phyloP scores from a whole-genome alignment of 1,139 yeast species.

The Petasospora rhodanensis region DNA sequence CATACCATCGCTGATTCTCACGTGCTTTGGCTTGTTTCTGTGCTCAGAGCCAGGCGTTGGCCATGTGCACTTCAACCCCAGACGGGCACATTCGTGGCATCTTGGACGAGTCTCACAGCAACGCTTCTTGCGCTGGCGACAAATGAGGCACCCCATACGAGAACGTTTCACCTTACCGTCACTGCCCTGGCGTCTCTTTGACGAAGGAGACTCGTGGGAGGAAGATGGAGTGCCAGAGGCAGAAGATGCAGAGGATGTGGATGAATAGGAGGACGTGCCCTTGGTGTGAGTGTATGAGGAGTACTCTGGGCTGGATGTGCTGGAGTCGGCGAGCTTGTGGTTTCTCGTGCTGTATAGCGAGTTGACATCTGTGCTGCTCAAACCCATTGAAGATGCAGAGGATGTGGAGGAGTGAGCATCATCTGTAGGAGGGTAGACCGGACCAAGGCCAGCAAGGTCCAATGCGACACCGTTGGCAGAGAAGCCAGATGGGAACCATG shows the following conservation, averaged over 20 bases:
- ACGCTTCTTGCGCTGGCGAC: slow-evolving; percentile 67
- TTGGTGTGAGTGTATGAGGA: too few species aligned
- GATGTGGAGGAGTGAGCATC: slow-evolving; percentile 10
- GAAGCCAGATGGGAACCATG: slow-evolving; percentile 5
- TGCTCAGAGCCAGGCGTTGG: slow-evolving; percentile 48
- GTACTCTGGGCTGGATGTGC: too few species aligned
- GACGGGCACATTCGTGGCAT: slow-evolving; percentile 55
- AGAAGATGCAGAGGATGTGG: slow-evolving; percentile 3
- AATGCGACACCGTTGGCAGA: slow-evolving; percentile 1
- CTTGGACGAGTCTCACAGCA: slow-evolving; percentile 62
- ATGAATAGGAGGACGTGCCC: too few species aligned
- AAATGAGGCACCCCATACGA: slow-evolving; percentile 61
- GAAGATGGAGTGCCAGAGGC: slow-evolving; percentile 7
- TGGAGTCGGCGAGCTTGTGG: slow-evolving; percentile 1
- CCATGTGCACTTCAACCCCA: slow-evolving; percentile 51
- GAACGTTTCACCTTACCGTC: slow-evolving; percentile 22
- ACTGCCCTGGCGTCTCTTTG: background rate
- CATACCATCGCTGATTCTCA: slow-evolving; percentile 43
- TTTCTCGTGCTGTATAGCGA: too few species aligned
- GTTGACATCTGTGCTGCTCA: too few species aligned
- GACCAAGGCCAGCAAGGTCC: slow-evolving; percentile 2
- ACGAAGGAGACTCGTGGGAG: slow-evolving; percentile 2
- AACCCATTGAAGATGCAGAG: background rate
- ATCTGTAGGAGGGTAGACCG: slow-evolving; percentile 1
- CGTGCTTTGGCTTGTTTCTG: slow-evolving; percentile 42